These are phyloP conservation scores for Anisodus tanguticus DNA, from an alignment of 257 asterid species.

Conservation along the genomic window DNA sequence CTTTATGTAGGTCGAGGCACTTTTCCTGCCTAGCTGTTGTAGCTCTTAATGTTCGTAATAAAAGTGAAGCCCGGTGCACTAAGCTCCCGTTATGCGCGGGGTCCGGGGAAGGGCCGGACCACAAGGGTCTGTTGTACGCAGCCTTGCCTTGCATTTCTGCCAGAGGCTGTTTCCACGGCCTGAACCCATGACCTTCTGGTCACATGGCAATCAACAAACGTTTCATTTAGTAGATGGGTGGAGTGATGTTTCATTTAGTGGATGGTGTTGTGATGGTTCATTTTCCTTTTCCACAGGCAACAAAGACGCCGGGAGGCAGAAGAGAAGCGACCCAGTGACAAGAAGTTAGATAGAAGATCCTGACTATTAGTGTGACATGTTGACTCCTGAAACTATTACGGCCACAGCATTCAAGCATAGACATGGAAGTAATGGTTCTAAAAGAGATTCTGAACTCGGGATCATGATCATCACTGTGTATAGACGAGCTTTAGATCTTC, in stretches of 20 bases:
- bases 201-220: no score
- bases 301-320: conserved; percentile 50
- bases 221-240: background rate
- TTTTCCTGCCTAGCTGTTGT: background rate
- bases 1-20: background rate
- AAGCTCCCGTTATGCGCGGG: no score
- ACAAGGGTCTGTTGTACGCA: no score
- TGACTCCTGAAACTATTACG: background rate
- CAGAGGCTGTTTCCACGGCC: no score
- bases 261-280: conserved; percentile 5
- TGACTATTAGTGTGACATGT: conserved; percentile 28
- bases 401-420: background rate
- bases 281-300: conserved; percentile 39
- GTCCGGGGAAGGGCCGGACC: no score
- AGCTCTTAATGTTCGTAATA: background rate
- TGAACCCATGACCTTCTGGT: no score
- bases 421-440: conserved; percentile 15
- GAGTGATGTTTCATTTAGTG: conserved; percentile 7
- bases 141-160: no score
- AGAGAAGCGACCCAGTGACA: conserved; percentile 47
- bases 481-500: conserved; percentile 8
- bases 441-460: background rate
- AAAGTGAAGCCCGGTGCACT: no score
- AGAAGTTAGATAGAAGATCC: conserved; percentile 50
- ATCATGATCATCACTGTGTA: background rate